phyloP scores from a whole-genome alignment of 1,284 basidiomycete species.

The Ceratorhiza oryzae-sativae region DNA sequence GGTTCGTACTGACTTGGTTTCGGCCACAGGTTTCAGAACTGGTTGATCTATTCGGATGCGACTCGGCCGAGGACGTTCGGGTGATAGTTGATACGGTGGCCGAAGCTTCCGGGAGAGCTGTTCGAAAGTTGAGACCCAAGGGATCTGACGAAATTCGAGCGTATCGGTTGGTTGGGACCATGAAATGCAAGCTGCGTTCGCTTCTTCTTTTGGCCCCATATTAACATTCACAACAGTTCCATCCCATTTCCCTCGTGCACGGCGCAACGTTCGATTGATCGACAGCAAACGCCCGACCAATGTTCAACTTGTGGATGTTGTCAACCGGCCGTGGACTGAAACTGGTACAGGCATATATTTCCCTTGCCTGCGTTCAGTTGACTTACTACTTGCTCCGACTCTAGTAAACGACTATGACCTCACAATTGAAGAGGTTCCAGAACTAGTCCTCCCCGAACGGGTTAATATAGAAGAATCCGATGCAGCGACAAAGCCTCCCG shows the following conservation, averaged over 20 bases:
- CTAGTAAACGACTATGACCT: conserved; percentile 29
- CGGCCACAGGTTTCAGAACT: conserved; percentile 11
- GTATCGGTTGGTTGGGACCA: conserved; percentile 27
- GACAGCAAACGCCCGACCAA: conserved; percentile 31
- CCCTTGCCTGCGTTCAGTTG: neutral
- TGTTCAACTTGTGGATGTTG: conserved; percentile 2
- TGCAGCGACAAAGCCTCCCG: neutral
- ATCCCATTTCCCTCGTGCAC: conserved; percentile 16
- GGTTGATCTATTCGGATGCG: conserved; percentile 26
- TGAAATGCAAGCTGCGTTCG: conserved; percentile 17
- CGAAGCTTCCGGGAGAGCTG: conserved; percentile 23
- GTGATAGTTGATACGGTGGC: conserved; percentile 15
- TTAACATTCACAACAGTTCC: too few relatives aligned
- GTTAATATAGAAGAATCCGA: conserved; percentile 20
- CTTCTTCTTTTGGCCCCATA: neutral
- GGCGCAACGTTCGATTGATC: conserved; percentile 12
- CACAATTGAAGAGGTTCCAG: conserved; percentile 13
- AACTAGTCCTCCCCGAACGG: conserved; percentile 9
- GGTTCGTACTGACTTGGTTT: neutral
- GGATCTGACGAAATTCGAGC: conserved; percentile 24
- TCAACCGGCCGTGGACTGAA: conserved; percentile 22
- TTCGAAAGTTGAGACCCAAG: conserved; percentile 22
- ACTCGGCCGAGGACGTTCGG: conserved; percentile 19
- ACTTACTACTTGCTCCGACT: neutral
- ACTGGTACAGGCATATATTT: neutral